Conservation (phyloP, 495 filamentous ascomycete species). For the Hypoxylon lienhwacheense region DNA sequence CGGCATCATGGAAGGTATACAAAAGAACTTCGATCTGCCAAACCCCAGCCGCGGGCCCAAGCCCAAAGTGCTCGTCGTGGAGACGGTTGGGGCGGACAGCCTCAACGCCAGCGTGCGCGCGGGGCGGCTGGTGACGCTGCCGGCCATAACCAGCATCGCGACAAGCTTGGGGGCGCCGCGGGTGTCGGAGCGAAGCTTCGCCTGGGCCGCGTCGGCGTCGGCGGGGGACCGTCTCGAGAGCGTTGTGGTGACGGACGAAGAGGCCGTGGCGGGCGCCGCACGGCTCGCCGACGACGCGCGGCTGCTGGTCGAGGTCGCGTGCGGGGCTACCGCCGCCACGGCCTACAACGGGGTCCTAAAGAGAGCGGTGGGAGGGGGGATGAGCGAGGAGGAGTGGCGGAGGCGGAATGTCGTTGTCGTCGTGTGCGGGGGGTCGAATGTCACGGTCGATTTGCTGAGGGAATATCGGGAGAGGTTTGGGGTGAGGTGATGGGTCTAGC, state of each 20-base stretch:
- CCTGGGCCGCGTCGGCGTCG: conserved; percentile 49
- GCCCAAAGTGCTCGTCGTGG: conserved; percentile 72
- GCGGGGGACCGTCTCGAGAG: conserved; percentile 64
- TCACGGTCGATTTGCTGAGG: conserved; percentile 66
- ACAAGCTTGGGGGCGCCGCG: conserved; percentile 73
- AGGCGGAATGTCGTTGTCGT: conserved; percentile 78
- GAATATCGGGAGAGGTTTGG: conserved; percentile 63
- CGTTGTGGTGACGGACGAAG: conserved; percentile 72
- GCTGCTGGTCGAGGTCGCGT: conserved; percentile 77
- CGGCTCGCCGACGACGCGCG: conserved; percentile 80
- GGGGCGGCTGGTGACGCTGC: conserved; percentile 65
- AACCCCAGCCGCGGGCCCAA: conserved; percentile 24
- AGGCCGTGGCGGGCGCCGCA: conserved; percentile 76
- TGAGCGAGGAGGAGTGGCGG: conserved; percentile 55
- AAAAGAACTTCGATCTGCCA: conserved; percentile 51
- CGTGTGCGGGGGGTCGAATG: conserved; percentile 82
- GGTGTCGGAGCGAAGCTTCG: conserved; percentile 73
- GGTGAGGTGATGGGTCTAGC: no score
- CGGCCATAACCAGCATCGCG: conserved; percentile 78
- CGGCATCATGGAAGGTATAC: conserved; percentile 75
- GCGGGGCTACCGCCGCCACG: conserved; percentile 74
- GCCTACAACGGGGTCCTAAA: conserved; percentile 67
- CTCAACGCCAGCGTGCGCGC: conserved; percentile 62
- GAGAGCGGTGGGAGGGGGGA: conserved; percentile 58
- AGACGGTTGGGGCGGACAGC: conserved; percentile 78